Conservation (phyloP, 1,139 yeast species). For the Sporopachydermia cereana region DNA sequence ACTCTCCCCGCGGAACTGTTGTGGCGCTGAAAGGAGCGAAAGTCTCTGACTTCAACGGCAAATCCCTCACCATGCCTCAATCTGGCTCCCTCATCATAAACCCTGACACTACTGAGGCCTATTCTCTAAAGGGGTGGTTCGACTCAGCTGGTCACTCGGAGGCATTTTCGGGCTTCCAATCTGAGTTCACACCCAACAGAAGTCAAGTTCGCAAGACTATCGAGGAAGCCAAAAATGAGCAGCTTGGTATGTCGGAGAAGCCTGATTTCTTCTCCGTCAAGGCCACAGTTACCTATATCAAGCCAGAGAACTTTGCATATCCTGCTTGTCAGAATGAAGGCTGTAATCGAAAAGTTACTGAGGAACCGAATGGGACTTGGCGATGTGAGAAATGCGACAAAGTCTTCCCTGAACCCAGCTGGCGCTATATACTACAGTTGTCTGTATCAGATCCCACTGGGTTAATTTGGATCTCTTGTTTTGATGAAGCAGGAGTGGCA, state of each 20-base stretch:
- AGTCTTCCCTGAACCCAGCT: conserved; percentile 53
- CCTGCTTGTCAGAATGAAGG: conserved; percentile 73
- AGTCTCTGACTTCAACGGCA: conserved; percentile 82
- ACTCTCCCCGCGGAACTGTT: conserved; percentile 68
- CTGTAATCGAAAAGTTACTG: conserved; percentile 77
- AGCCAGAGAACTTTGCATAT: conserved; percentile 68
- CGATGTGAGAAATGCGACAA: conserved; percentile 88
- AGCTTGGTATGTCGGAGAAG: conserved; percentile 60
- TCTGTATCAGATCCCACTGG: conserved; percentile 72
- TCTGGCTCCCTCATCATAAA: conserved; percentile 65
- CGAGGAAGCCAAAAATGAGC: conserved; percentile 52
- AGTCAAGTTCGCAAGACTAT: conserved; percentile 37
- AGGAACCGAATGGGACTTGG: conserved; percentile 68
- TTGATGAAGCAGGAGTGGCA: conserved; percentile 70
- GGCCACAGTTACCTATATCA: conserved; percentile 61
- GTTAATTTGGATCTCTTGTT: conserved; percentile 77
- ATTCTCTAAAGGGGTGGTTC: conserved; percentile 87
- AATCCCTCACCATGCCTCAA: conserved; percentile 70
- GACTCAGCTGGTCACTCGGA: conserved; percentile 63
- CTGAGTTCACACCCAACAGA: conserved; percentile 20
- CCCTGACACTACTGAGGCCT: conserved; percentile 87
- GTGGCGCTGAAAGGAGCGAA: conserved; percentile 86
- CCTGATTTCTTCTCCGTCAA: conserved; percentile 70
- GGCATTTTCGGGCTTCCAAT: conserved; percentile 49
- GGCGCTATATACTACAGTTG: conserved; percentile 66